Conservation (phyloP, 2,329 filamentous ascomycete species). For the Fusarium begoniae region DNA sequence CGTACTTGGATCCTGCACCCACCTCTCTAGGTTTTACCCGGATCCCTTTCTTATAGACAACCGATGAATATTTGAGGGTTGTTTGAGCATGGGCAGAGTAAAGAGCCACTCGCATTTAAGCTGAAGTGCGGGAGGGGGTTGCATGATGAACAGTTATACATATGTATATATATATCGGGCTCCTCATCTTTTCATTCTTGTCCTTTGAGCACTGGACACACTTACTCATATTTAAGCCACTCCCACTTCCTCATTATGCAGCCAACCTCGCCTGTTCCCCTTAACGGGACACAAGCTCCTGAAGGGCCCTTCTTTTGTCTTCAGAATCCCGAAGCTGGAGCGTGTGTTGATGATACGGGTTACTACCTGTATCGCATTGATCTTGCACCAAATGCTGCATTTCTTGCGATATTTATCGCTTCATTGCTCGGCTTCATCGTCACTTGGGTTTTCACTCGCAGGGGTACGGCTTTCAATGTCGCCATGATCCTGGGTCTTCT, state of each 20-base stretch:
- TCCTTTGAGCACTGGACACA: neutral
- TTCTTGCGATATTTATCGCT: slow-evolving; percentile 59
- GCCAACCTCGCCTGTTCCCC: slow-evolving; percentile 23
- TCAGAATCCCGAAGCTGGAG: slow-evolving; percentile 37
- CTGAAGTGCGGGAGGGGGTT: neutral
- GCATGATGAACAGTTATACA: neutral
- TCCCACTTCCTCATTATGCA: neutral
- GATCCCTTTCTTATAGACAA: neutral
- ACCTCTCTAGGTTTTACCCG: neutral
- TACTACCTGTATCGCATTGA: slow-evolving; percentile 63
- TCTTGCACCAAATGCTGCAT: slow-evolving; percentile 61
- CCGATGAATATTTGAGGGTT: neutral
- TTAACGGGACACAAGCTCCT: slow-evolving; percentile 34
- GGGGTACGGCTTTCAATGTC: slow-evolving; percentile 60
- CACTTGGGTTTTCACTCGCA: slow-evolving; percentile 54
- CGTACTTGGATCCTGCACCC: neutral
- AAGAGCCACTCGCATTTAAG: neutral
- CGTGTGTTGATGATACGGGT: slow-evolving; percentile 46
- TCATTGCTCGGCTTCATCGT: slow-evolving; percentile 54
- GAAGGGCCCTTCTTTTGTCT: slow-evolving; percentile 40
- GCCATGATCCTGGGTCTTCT: slow-evolving; percentile 63
- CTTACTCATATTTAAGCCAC: neutral
- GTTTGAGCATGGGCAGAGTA: neutral
- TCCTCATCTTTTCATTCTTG: neutral
- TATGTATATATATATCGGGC: neutral